Percentiles rank a stretch among this genome's conserved stretches.
phyloP scores from a whole-genome alignment of 225 moss, liverwort and hornwort genomes.

The Polytrichum commune region DNA sequence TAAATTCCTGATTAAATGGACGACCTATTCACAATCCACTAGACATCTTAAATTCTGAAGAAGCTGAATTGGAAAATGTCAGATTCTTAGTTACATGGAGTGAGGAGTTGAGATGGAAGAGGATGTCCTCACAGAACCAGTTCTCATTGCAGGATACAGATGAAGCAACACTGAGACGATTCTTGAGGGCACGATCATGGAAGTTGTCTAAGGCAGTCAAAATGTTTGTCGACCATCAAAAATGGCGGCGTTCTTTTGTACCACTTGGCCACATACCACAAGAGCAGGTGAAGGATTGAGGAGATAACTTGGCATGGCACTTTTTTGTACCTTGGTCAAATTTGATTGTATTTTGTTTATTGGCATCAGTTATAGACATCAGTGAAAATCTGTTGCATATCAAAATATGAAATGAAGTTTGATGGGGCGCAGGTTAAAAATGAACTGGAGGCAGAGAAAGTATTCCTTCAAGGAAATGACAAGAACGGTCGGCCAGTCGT shows the following conservation, averaged over 20 bases:
- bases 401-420: no score
- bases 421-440: conserved; percentile 14
- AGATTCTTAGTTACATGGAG: no score
- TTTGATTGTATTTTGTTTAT: no score
- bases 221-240: conserved; percentile 39
- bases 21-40: no score
- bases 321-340: no score
- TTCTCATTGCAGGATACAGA: conserved; percentile 23
- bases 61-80: no score
- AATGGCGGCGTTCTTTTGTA: conserved; percentile 38
- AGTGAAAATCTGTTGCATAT: no score
- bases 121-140: no score
- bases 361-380: no score
- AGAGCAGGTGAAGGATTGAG: conserved; percentile 11
- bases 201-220: conserved; percentile 21
- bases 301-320: no score
- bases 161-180: conserved; percentile 35
- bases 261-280: conserved; percentile 38
- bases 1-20: background rate
- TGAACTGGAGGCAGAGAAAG: conserved; percentile 49
- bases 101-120: no score
- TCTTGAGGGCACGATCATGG: conserved; percentile 28
- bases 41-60: no score
- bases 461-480: conserved; percentile 54
- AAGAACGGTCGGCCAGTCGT: conserved; percentile 40